A percentile compares a stretch with the other conserved stretches of the same genome.
Evolutionary conservation across 306 rosid genomes (phyloP).

Genomic region (Castanea crenata): DNA sequence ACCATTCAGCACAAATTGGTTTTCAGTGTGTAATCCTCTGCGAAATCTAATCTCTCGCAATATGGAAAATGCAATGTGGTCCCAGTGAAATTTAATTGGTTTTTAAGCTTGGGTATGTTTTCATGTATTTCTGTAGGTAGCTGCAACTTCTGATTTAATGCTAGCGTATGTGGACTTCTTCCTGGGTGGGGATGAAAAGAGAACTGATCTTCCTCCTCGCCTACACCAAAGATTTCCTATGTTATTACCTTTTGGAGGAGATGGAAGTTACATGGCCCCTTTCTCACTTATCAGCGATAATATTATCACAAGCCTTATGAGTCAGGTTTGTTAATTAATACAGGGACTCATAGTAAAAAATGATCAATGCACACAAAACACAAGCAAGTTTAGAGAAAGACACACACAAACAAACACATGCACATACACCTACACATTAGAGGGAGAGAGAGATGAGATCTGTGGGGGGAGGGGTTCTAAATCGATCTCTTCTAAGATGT

Average conservation of each 20-base stretch:
- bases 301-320: slow-evolving; percentile 92
- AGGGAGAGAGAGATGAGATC: neutral
- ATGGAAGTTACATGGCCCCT: slow-evolving; percentile 97
- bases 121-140: slow-evolving; percentile 53
- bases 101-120: slow-evolving; percentile 15
- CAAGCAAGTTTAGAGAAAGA: neutral
- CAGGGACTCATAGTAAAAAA: slow-evolving; percentile 11
- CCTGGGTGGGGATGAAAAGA: slow-evolving; percentile 98
- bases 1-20: neutral
- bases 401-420: neutral
- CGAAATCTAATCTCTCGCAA: neutral
- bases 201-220: slow-evolving; percentile 91
- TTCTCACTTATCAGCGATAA: slow-evolving; percentile 85
- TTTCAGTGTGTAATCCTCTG: slow-evolving; percentile 11
- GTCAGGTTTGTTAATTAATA: slow-evolving; percentile 73
- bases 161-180: slow-evolving; percentile 90
- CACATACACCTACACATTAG: neutral
- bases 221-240: slow-evolving; percentile 78
- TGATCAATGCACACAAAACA: slow-evolving; percentile 2
- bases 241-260: slow-evolving; percentile 90
- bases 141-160: slow-evolving; percentile 96
- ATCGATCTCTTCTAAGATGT: no score
- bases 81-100: neutral
- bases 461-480: neutral
- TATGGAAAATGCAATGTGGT: neutral